Percentiles rank a stretch among this genome's conserved stretches.
phyloP scores from a whole-genome alignment of 441 rosid species.

The Pelargonium cotyledonis region DNA sequence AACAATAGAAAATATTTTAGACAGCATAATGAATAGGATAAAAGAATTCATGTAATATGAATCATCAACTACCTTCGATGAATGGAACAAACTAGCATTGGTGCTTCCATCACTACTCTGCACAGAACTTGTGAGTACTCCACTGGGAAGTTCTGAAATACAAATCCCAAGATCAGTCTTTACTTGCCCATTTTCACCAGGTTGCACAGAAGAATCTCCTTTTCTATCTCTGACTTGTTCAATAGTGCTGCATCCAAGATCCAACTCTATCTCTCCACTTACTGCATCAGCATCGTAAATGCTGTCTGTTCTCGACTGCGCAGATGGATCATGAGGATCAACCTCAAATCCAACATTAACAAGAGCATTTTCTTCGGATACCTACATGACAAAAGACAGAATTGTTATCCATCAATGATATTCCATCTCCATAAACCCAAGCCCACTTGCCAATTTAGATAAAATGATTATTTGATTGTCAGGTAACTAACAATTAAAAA shows the following conservation, averaged over 20 bases:
- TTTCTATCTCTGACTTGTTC: constrained; percentile 11
- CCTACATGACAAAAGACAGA: constrained; percentile 23
- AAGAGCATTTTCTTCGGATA: constrained; percentile 27
- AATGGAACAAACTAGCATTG: constrained; percentile 24
- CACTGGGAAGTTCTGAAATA: constrained; percentile 15
- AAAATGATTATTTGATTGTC: not conserved
- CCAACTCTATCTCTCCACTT: constrained; percentile 17
- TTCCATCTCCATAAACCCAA: too few species aligned
- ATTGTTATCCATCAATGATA: not conserved
- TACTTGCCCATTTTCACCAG: constrained; percentile 22
- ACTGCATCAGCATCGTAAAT: constrained; percentile 11
- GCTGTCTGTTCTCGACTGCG: constrained; percentile 17
- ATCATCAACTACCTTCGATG: constrained; percentile 32
- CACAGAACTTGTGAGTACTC: constrained; percentile 16
- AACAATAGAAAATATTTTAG: constrained; percentile 19
- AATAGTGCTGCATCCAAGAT: constrained; percentile 20
- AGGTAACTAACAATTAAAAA: too few species aligned
- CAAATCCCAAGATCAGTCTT: constrained; percentile 12
- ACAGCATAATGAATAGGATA: constrained; percentile 7
- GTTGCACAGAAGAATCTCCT: constrained; percentile 18
- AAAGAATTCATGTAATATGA: constrained; percentile 7
- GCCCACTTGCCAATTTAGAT: too few species aligned
- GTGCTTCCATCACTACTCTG: constrained; percentile 25
- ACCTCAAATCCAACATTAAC: constrained; percentile 29
- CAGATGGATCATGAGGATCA: constrained; percentile 14